Conservation (phyloP, 2,329 filamentous ascomycete genomes). For the Emmonsiellopsis sp. region DNA sequence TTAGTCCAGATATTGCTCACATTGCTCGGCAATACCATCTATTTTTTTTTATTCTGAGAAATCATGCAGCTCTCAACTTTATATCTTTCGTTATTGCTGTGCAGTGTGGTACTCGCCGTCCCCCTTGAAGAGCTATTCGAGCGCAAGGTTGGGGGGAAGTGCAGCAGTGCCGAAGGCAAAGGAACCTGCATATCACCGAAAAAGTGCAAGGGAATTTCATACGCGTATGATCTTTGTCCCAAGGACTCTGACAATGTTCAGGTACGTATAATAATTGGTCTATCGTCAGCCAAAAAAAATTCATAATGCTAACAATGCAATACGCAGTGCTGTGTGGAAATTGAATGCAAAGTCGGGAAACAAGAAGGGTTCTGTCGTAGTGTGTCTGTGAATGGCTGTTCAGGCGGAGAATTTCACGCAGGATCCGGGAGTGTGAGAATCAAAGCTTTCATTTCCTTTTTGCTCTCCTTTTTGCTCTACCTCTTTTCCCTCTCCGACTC, state of each 20-base stretch:
- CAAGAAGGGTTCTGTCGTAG: conserved; percentile 1
- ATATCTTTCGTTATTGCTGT: neutral
- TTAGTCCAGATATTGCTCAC: no score
- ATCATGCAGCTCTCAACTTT: neutral
- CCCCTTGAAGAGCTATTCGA: conserved; percentile 2
- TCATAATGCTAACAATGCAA: neutral
- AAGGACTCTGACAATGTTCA: conserved; percentile 1
- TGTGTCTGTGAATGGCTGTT: neutral
- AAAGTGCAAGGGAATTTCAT: conserved; percentile 4
- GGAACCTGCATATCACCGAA: conserved; percentile 3
- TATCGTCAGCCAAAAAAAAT: neutral
- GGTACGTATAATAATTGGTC: neutral
- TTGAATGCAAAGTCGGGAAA: conserved; percentile 1
- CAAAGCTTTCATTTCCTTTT: neutral
- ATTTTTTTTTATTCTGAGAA: no score
- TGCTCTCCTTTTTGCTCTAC: neutral
- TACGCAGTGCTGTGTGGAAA: conserved; percentile 5
- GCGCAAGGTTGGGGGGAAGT: conserved; percentile 1
- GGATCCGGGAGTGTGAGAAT: neutral
- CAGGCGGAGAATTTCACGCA: neutral
- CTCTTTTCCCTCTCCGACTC: no score
- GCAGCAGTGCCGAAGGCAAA: conserved; percentile 1
- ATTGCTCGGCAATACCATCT: no score
- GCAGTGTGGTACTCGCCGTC: neutral
- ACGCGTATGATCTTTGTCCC: conserved; percentile 1